phyloP scores from a whole-genome alignment of 495 filamentous ascomycete species.

The Mytilinidion resinicola region DNA sequence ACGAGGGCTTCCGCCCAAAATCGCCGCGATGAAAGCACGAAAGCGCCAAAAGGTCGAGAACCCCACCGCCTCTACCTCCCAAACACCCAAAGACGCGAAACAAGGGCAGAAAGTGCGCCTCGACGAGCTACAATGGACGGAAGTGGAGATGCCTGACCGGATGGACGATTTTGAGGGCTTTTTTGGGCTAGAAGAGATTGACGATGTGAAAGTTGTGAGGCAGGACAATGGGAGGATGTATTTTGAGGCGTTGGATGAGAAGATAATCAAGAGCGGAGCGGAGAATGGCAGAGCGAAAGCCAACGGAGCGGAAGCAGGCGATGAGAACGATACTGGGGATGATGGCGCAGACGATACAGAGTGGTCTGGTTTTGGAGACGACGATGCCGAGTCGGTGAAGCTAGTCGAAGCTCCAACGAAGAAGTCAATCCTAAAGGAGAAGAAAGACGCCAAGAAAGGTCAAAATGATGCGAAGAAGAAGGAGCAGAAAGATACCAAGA shows the following conservation, averaged over 20 bases:
- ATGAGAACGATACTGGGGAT: background rate
- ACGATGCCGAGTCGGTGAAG: background rate
- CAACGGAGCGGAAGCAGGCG: background rate
- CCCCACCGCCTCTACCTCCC: background rate
- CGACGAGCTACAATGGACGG: slow-evolving; percentile 75
- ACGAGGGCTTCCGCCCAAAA: slow-evolving; percentile 21
- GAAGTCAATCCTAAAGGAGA: background rate
- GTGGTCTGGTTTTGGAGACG: slow-evolving; percentile 47
- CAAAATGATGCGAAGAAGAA: slow-evolving; percentile 35
- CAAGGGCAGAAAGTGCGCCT: slow-evolving; percentile 30
- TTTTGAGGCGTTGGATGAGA: slow-evolving; percentile 22
- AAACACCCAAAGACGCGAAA: slow-evolving; percentile 1
- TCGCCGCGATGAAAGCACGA: slow-evolving; percentile 25
- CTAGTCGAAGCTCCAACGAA: background rate
- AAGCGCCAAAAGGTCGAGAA: slow-evolving; percentile 31
- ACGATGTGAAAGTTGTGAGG: slow-evolving; percentile 74
- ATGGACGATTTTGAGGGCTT: slow-evolving; percentile 92
- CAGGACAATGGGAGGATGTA: slow-evolving; percentile 48
- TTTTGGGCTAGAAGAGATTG: slow-evolving; percentile 87
- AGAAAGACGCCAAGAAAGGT: slow-evolving; percentile 8
- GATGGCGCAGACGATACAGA: slow-evolving; percentile 37
- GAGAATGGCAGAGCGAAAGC: background rate
- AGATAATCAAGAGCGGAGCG: background rate
- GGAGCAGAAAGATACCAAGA: slow-evolving; percentile 40
- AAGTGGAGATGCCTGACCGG: slow-evolving; percentile 75